phyloP scores from a whole-genome alignment of 1,139 yeast species.

The Pichia inconspicua region DNA sequence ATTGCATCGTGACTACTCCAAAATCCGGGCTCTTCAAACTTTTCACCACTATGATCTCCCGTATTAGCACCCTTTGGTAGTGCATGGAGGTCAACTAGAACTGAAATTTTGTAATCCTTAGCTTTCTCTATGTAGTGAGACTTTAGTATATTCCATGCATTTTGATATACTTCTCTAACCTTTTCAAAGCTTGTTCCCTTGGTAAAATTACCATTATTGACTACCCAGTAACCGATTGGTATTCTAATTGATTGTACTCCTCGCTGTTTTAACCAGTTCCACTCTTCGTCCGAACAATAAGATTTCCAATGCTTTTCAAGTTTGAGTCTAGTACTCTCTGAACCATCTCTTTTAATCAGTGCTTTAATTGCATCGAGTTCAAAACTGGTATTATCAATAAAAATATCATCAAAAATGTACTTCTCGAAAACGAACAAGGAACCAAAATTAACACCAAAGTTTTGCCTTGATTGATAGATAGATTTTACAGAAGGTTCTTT shows the following conservation, averaged over 20 bases:
- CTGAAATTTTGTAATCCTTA: conserved; percentile 50
- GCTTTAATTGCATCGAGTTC: conserved; percentile 69
- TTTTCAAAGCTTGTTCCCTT: conserved; percentile 55
- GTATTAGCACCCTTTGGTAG: conserved; percentile 90
- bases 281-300: conserved; percentile 64
- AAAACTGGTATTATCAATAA: conserved; percentile 43
- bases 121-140: conserved; percentile 48
- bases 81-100: conserved; percentile 80
- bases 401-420: conserved; percentile 57
- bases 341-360: conserved; percentile 41
- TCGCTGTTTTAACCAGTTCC: conserved; percentile 62
- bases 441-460: conserved; percentile 85
- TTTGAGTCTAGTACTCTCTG: conserved; percentile 44
- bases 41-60: conserved; percentile 75
- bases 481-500: conserved; percentile 39
- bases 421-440: conserved; percentile 75
- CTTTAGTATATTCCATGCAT: conserved; percentile 57
- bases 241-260: conserved; percentile 73
- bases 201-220: conserved; percentile 54
- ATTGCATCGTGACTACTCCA: conserved; percentile 47
- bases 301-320: conserved; percentile 64
- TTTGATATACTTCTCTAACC: conserved; percentile 47
- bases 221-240: conserved; percentile 89
- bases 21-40: conserved; percentile 49
- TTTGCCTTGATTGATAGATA: conserved; percentile 57